These are phyloP conservation scores for Hypoxylon sp. DNA, from an alignment of 2,329 filamentous ascomycete species.

Conservation along the genomic window DNA sequence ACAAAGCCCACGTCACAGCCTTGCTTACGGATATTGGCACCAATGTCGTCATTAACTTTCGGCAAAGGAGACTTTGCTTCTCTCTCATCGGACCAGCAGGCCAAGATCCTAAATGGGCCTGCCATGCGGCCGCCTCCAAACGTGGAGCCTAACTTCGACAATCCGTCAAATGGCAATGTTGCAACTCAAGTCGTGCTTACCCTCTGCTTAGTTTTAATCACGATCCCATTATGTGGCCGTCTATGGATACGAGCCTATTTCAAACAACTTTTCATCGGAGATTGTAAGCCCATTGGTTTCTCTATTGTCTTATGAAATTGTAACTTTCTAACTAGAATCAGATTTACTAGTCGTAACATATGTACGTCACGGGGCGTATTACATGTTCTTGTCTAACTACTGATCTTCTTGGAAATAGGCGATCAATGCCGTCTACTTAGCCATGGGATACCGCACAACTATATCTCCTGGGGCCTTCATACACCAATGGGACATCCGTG, in stretches of 20 bases:
- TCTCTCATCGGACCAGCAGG: conserved; percentile 9
- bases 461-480: conserved; percentile 10
- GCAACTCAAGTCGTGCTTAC: background rate
- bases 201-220: conserved; percentile 1
- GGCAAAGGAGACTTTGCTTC: background rate
- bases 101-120: conserved; percentile 3
- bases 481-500: conserved; percentile 4
- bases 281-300: background rate
- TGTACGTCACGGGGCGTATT: conserved; percentile 1
- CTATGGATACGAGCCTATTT: conserved; percentile 4
- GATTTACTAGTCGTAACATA: conserved; percentile 11
- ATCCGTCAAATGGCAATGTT: background rate
- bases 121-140: conserved; percentile 7
- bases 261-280: conserved; percentile 13
- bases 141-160: conserved; percentile 9
- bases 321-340: background rate
- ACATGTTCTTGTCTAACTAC: background rate
- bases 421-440: background rate
- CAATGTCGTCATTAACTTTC: conserved; percentile 7
- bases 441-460: background rate
- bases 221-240: background rate
- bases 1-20: background rate
- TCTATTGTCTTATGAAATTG: background rate
- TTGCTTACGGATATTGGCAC: background rate
- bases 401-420: background rate